These are phyloP conservation scores for Jamesozyma gamospora DNA, from an alignment of 805 yeast genomes.

Conservation along the genomic window DNA sequence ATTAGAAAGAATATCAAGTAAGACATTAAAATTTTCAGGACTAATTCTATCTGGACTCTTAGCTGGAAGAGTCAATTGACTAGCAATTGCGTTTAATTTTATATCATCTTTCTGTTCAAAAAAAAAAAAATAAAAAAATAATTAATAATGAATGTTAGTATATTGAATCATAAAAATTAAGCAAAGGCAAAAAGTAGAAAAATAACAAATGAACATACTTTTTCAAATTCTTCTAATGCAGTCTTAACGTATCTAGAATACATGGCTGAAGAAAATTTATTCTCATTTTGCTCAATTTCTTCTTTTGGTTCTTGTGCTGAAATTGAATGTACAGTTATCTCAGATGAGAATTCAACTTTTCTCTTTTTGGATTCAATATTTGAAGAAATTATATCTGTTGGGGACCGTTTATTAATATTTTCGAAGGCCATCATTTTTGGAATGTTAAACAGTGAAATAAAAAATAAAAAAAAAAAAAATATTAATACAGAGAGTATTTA, in stretches of 20 bases:
- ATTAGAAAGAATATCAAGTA: slow-evolving; percentile 49
- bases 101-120: slow-evolving; percentile 35
- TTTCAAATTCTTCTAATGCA: slow-evolving; percentile 62
- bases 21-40: slow-evolving; percentile 39
- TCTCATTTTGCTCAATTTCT: slow-evolving; percentile 7
- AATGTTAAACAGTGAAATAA: neutral
- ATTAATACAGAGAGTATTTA: too few species aligned
- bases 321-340: slow-evolving; percentile 12
- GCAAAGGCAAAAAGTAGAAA: neutral
- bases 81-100: slow-evolving; percentile 49
- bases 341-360: slow-evolving; percentile 26
- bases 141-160: too few species aligned
- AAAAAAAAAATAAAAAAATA: slow-evolving; percentile 1
- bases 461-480: neutral
- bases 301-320: neutral
- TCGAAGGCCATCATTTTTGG: slow-evolving; percentile 26
- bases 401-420: slow-evolving; percentile 18
- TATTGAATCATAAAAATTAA: neutral
- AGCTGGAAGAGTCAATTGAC: slow-evolving; percentile 46
- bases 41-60: slow-evolving; percentile 46
- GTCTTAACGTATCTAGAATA: slow-evolving; percentile 43
- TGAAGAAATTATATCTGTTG: slow-evolving; percentile 8
- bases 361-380: slow-evolving; percentile 21
- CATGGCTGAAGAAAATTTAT: slow-evolving; percentile 29
- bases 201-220: slow-evolving; percentile 31